Percentiles rank a stretch among this genome's conserved stretches.
phyloP scores from a whole-genome alignment of 192 early-diverging fungal species.

The Chytriomyces sp. region DNA sequence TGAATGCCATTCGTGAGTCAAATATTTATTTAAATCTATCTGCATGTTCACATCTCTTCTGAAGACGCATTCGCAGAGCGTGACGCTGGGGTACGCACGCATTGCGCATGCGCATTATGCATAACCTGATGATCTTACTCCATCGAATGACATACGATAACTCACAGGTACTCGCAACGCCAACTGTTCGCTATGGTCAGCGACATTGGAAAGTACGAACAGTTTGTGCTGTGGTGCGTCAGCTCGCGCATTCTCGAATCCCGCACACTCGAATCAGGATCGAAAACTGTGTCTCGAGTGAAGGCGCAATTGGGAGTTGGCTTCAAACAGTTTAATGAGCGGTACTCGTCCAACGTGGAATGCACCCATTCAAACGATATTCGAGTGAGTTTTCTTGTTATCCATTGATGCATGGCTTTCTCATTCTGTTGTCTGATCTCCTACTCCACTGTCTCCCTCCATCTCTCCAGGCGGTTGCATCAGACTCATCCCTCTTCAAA shows the following conservation, averaged over 20 bases:
- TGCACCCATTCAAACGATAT: constrained; percentile 69
- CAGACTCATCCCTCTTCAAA: constrained; percentile 68
- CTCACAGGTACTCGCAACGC: constrained; percentile 67
- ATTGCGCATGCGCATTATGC: neutral
- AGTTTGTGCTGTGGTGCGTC: constrained; percentile 85
- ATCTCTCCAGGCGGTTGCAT: constrained; percentile 57
- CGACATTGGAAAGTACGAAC: constrained; percentile 78
- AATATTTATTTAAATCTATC: neutral
- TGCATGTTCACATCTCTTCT: neutral
- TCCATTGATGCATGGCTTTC: neutral
- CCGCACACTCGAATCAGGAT: constrained; percentile 5
- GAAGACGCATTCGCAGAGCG: constrained; percentile 6
- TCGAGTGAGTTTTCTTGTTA: constrained; percentile 47
- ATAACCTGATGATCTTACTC: neutral
- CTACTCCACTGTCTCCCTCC: too few relatives aligned
- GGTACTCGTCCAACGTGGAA: constrained; percentile 77
- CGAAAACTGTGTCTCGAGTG: constrained; percentile 42
- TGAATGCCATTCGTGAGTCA: constrained; percentile 60
- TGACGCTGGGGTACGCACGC: constrained; percentile 19
- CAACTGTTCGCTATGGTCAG: constrained; percentile 84
- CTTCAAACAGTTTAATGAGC: constrained; percentile 77
- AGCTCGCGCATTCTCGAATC: constrained; percentile 63
- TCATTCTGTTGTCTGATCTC: neutral
- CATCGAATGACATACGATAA: neutral
- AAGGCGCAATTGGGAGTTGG: constrained; percentile 81